These are phyloP conservation scores for Marasmius oreades DNA, from an alignment of 1,284 basidiomycete genomes.

Conservation along the genomic window DNA sequence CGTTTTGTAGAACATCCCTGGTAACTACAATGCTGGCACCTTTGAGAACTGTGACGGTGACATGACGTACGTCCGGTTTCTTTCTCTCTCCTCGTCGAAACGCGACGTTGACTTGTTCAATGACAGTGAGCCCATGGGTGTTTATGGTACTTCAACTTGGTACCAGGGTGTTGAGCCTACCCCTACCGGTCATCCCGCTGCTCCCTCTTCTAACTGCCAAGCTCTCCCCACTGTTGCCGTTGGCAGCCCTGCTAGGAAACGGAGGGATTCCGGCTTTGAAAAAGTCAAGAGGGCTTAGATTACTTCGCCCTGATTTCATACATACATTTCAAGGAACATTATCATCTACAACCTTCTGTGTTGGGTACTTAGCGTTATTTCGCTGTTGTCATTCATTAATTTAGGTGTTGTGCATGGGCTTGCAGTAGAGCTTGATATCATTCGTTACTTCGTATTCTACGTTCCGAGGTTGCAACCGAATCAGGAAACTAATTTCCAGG, in stretches of 20 bases:
- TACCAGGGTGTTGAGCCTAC: slow-evolving; percentile 51
- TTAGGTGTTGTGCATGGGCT: too few species aligned
- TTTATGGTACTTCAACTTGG: slow-evolving; percentile 60
- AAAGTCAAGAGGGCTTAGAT: slow-evolving; percentile 4
- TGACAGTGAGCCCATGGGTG: slow-evolving; percentile 56
- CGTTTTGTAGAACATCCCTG: slow-evolving; percentile 44
- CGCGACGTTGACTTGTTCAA: slow-evolving; percentile 12
- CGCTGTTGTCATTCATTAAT: too few species aligned
- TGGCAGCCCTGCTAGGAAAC: slow-evolving; percentile 25
- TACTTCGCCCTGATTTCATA: neutral
- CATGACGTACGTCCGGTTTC: slow-evolving; percentile 20
- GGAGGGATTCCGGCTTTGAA: slow-evolving; percentile 21
- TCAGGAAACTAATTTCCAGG: too few species aligned
- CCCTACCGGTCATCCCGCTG: slow-evolving; percentile 45
- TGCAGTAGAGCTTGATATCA: too few species aligned
- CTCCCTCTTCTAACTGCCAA: slow-evolving; percentile 43
- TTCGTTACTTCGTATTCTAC: too few species aligned
- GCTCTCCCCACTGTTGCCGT: slow-evolving; percentile 40
- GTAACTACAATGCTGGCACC: slow-evolving; percentile 44
- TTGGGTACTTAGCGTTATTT: neutral
- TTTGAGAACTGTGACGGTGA: slow-evolving; percentile 53
- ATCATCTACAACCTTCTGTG: too few species aligned
- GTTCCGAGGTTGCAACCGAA: too few species aligned
- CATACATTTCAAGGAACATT: neutral
- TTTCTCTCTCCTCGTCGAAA: too few species aligned